Percentiles rank a stretch among this genome's conserved stretches.
Evolutionary conservation across 805 yeast genomes (phyloP).

Genomic region (Candida adriatica): DNA sequence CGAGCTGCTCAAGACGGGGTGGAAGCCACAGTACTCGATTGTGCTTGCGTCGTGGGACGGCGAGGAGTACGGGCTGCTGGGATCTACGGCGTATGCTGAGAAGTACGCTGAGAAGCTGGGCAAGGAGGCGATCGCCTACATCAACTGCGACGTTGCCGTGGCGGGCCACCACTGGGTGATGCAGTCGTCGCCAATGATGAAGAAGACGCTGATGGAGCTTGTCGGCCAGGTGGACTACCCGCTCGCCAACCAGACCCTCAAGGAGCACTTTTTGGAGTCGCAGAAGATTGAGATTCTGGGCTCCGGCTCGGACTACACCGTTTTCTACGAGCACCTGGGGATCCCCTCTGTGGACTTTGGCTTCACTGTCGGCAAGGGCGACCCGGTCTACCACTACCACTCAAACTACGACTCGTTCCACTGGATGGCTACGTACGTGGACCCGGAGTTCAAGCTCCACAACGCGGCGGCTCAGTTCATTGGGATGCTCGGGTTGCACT

Average conservation of each 20-base stretch:
- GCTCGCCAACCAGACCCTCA: constrained; percentile 15
- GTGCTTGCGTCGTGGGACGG: constrained; percentile 79
- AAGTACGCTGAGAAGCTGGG: constrained; percentile 41
- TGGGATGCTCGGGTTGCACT: constrained; percentile 41
- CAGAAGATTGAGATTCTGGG: constrained; percentile 43
- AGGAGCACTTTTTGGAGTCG: constrained; percentile 24
- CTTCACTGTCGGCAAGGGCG: constrained; percentile 36
- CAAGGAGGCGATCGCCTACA: constrained; percentile 53
- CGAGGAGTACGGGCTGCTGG: constrained; percentile 69
- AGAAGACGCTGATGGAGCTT: constrained; percentile 36
- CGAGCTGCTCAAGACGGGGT: constrained; percentile 44
- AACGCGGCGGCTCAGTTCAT: constrained; percentile 46
- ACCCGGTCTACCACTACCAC: constrained; percentile 68
- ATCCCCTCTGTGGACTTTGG: constrained; percentile 57
- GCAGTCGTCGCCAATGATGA: constrained; percentile 52
- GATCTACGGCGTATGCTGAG: constrained; percentile 76
- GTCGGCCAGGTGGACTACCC: constrained; percentile 45
- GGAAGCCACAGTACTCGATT: constrained; percentile 62
- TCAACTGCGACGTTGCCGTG: constrained; percentile 63
- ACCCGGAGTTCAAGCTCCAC: constrained; percentile 56
- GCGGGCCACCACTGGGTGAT: constrained; percentile 46
- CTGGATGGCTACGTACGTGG: constrained; percentile 63
- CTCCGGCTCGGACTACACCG: constrained; percentile 66
- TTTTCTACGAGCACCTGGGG: constrained; percentile 52
- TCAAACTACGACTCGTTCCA: constrained; percentile 66